phyloP scores from a whole-genome alignment of 2,329 filamentous ascomycete genomes.

The Cladophialophora immunda region DNA sequence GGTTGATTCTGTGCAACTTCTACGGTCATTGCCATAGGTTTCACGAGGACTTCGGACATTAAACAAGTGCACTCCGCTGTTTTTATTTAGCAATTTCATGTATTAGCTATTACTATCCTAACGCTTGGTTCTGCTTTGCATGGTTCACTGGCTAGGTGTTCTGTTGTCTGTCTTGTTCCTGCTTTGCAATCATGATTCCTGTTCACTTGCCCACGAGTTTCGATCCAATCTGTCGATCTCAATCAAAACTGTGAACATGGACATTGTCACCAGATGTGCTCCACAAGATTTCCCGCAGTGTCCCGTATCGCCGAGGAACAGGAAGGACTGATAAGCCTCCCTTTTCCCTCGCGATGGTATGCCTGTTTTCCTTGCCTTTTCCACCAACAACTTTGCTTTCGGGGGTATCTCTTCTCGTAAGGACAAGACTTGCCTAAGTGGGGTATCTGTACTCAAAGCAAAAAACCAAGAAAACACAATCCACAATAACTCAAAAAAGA shows the following conservation, averaged over 20 bases:
- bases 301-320: constrained; percentile 10
- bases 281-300: constrained; percentile 22
- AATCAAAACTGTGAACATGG: constrained; percentile 20
- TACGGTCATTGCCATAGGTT: too few species aligned
- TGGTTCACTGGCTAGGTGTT: constrained; percentile 22
- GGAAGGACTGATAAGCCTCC: constrained; percentile 33
- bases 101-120: constrained; percentile 39
- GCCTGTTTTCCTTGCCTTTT: constrained; percentile 24
- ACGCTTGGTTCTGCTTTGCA: constrained; percentile 25
- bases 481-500: constrained; percentile 28
- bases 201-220: neutral
- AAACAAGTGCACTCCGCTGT: neutral
- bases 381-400: constrained; percentile 32
- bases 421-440: constrained; percentile 39
- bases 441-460: constrained; percentile 39
- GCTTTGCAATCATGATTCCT: constrained; percentile 16
- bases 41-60: neutral
- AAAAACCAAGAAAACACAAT: constrained; percentile 25
- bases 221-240: constrained; percentile 2
- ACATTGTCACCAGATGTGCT: constrained; percentile 23
- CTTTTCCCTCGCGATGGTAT: neutral
- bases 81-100: neutral
- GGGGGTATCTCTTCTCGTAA: constrained; percentile 39
- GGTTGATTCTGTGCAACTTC: too few species aligned
- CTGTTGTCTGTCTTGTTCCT: constrained; percentile 19